Evolutionary conservation across 345 rosid genomes (phyloP), one percentile per base, ranked within the genome.

Genomic region (Gynandropsis gynandra): DNA sequence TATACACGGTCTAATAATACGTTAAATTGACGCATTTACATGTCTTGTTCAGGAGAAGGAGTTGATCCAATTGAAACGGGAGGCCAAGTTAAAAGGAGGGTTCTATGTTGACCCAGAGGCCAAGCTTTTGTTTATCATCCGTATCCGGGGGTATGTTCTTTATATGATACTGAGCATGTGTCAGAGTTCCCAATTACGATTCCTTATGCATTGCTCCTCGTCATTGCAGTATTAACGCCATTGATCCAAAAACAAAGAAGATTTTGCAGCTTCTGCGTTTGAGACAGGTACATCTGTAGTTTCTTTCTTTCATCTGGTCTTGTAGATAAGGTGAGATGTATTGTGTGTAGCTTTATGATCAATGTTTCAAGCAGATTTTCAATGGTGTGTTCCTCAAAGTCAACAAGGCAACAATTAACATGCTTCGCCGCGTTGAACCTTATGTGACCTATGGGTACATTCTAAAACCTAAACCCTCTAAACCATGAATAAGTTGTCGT

Each of bases 381-480:
- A 90, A 87, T 39, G 98, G 98, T 3, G 98, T 87, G 10, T 84
- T 90, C 61, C 77, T 90, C 12, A 90, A 83, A 64, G 97, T 89
- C 13, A 89, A 83, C 82, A 83, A 83, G 50, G 93, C 97, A 13
- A 86, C 97, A 12, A 42, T 87, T 74, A 87, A 90, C 54, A 87
- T 87, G 98, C 81, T 90, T 33, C 96, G 79, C 57, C 69, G 94
- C 42, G 95, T 90, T 66, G 96, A 83, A 59, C 98, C 96, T 13
- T 90, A 87, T 68, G 98, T 87, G 48, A 87, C 98, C 9, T 90
- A 69, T 13, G 98, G 16, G 0, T 45, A 3, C 20, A n/a, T n/a
- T n/a, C n/a, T n/a, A n/a, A n/a, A n/a, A n/a, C n/a, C n/a, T n/a
- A n/a, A 0, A 0, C 1, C 6, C 11, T 17, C 41, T 1, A 0